Base-by-base conservation (phyloP, 2,329 filamentous ascomycete genomes). In the Chaetomiaceae sp. region DNA sequence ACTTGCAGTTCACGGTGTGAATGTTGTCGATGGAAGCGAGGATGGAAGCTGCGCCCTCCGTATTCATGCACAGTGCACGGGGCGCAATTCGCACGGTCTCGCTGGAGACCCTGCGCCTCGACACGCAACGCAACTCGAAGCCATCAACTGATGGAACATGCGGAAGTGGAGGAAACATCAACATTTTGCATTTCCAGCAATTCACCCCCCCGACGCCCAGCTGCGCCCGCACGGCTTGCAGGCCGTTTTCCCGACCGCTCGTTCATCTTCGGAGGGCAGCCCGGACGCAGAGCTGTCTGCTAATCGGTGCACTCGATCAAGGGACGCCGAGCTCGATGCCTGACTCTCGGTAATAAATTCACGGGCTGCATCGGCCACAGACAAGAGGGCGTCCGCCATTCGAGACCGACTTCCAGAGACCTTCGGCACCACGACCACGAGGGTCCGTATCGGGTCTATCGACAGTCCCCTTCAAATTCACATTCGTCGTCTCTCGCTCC, bases 261-360 rank as follows among this genome's bases (percentile, higher is more conserved):
- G 37, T 44, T 48, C 37, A 14, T 47, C 25, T n/a, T 48, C 22
- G 22, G 38, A 36, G 48, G 46, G 39, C 38, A 39, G 25, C n/a
- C 23, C 36, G 45, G 37, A 39, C 34, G 27, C 34, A 14, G 9
- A 27, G 34, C 40, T 15, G 12, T 3, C 27, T 17, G 17, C 29
- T 44, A n/a, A 20, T 38, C 34, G 22, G 40, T 36, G n/a, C n/a
- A 17, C 34, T 45, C 34, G n/a, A 9, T 42, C 34, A 11, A 25
- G 40, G 8, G 23, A 33, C 38, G 45, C 33, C 45, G 47, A 34
- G 47, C 34, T 56, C 51, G 43, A 54, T 56, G 55, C 55, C 51
- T 50, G 46, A 56, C 42, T 31, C 29, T 55, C 57, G 53, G 34
- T 57, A 48, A 59, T 50, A n/a, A n/a, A n/a, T 51, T 47, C 52